Base-by-base conservation (phyloP, 2,329 filamentous ascomycete genomes). In the Ceratocystis colombiana region DNA sequence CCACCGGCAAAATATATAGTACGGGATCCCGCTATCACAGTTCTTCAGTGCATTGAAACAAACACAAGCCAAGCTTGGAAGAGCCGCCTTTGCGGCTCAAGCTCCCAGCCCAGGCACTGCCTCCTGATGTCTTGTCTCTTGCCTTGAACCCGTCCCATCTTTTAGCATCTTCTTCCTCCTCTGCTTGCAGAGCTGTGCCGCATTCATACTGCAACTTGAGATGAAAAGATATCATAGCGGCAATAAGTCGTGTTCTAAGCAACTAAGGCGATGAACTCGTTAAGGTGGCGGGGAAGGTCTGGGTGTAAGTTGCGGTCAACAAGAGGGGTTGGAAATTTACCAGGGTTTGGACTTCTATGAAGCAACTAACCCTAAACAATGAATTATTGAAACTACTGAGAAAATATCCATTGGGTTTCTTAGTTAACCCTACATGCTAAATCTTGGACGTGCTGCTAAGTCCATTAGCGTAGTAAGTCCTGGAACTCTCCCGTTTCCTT, bases 401-500 rank as follows among this genome's bases (percentile, higher is more conserved):
- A 8, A 25, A 2, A 8, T 8, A 48, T 10, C 22, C 10, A 28
- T 15, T 7, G 7, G 7, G 5, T 1, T 46, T 22, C 7, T 7
- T 33, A 22, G 22, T 33, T n/a, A 50, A 48, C 15, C 28, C 22
- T n/a, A 57, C 2, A 20, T 1, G 1, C 12, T 25, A 5, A 22
- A 46, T 22, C 15, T 17, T 59, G 5, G 6, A 5, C 15, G 1
- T n/a, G 30, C 30, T 33, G 30, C 30, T 4, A 7, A 33, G 30
- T 33, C 30, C 30, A 33, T 28, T 10, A 44, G n/a, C 67, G 66
- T 8, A 69, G 48, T 37, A 69, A 46, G 7, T 69, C 46, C 48
- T 69, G 65, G 68, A 74, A 75, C 30, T 73, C 71, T 20, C 78
- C 78, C 68, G 82, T 80, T 30, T 82, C 74, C 70, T 79, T 75